Evolutionary conservation across 2,329 filamentous ascomycete genomes (phyloP).

Genomic region (Ceratocystis destructans): DNA sequence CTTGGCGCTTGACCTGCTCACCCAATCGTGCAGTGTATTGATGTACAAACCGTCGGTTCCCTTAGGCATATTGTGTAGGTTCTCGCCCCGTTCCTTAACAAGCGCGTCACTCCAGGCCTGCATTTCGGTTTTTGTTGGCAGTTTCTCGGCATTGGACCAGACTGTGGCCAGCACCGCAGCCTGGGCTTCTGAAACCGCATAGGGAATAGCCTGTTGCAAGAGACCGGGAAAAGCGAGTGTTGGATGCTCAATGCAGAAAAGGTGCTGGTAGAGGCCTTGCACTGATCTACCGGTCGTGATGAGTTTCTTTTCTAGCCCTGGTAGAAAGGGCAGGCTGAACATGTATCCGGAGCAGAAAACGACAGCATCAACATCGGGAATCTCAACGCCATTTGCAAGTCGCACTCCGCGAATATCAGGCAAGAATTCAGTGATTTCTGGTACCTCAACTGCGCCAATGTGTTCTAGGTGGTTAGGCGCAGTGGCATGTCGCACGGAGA

Average conservation of each 20-base stretch:
- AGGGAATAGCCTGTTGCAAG: constrained; percentile 76
- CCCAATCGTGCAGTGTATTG: constrained; percentile 54
- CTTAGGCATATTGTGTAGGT: constrained; percentile 37
- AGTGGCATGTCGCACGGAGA: constrained; percentile 44
- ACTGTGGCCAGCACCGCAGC: constrained; percentile 62
- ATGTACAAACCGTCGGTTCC: constrained; percentile 56
- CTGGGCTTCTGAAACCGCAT: constrained; percentile 67
- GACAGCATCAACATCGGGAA: constrained; percentile 57
- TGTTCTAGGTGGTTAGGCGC: constrained; percentile 33
- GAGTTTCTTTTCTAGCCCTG: constrained; percentile 34
- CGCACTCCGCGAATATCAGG: constrained; percentile 43
- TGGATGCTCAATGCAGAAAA: constrained; percentile 63
- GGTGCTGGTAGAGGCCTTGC: constrained; percentile 60
- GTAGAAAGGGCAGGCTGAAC: constrained; percentile 65
- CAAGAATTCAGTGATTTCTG: constrained; percentile 45
- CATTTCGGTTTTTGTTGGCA: constrained; percentile 56
- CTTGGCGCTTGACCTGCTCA: constrained; percentile 33
- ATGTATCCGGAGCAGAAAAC: constrained; percentile 86
- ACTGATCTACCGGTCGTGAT: constrained; percentile 58
- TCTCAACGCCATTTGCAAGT: constrained; percentile 52
- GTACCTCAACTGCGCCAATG: constrained; percentile 37
- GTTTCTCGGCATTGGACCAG: constrained; percentile 54
- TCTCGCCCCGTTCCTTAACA: constrained; percentile 34
- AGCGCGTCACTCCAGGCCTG: constrained; percentile 50
- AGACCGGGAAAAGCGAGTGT: constrained; percentile 66